A percentile compares a stretch with the other conserved stretches of the same genome.
phyloP scores from a whole-genome alignment of 148 eudicot genomes.

The Vaccinium vitisidaea region DNA sequence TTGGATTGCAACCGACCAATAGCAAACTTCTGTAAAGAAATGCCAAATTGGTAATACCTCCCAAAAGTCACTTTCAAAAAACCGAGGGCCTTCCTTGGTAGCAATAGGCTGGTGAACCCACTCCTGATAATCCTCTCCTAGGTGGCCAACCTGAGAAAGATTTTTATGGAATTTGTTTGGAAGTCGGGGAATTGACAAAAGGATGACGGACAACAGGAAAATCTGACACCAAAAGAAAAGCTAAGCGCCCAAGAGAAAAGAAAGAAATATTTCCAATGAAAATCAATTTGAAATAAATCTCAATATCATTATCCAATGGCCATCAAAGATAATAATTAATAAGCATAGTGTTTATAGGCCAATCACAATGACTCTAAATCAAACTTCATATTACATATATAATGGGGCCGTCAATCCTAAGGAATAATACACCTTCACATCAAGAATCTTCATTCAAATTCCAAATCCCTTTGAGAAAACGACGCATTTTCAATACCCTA shows the following conservation, averaged over 20 bases:
- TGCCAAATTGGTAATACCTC: conserved; percentile 53
- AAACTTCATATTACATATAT: neutral
- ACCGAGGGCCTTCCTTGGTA: conserved; percentile 91
- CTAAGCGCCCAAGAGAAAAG: neutral
- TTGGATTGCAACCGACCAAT: neutral
- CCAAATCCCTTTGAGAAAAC: neutral
- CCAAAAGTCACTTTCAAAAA: conserved; percentile 79
- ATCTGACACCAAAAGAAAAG: neutral
- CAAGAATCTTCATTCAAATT: neutral
- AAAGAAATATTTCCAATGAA: neutral
- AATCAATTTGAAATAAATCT: neutral
- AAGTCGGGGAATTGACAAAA: neutral
- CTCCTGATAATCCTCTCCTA: conserved; percentile 85
- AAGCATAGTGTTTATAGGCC: neutral
- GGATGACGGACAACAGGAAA: neutral
- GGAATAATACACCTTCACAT: neutral
- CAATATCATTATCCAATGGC: neutral
- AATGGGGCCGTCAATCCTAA: neutral
- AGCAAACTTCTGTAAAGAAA: neutral
- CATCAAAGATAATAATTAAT: neutral
- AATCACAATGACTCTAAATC: neutral
- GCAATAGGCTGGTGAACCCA: conserved; percentile 98
- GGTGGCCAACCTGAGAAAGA: conserved; percentile 79
- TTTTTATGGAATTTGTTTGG: neutral
- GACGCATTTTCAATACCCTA: neutral